phyloP scores from a whole-genome alignment of 208 protist genomes.

The Crithidia expoeki region DNA sequence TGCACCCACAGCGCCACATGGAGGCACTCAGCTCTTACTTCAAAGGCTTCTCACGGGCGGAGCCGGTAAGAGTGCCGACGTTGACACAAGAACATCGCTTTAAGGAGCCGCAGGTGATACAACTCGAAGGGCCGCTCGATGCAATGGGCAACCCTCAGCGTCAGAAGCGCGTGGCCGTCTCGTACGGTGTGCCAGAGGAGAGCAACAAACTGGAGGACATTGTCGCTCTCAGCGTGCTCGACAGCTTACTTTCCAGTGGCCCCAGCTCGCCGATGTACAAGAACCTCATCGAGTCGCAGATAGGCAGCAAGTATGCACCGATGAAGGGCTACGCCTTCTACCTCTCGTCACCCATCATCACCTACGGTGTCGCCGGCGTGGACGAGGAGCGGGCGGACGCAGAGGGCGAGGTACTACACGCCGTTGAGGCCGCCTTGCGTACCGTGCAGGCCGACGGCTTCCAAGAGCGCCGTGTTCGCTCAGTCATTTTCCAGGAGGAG shows the following conservation, averaged over 20 bases:
- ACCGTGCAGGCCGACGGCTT: conserved; percentile 80
- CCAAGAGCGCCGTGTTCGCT: conserved; percentile 75
- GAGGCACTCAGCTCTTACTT: conserved; percentile 75
- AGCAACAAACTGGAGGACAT: conserved; percentile 74
- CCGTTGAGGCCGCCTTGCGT: conserved; percentile 62
- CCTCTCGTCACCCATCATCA: conserved; percentile 82
- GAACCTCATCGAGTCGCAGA: conserved; percentile 87
- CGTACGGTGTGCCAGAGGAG: conserved; percentile 69
- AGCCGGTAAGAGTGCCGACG: conserved; percentile 58
- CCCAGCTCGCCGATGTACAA: conserved; percentile 90
- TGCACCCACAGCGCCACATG: conserved; percentile 79
- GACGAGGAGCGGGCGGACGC: conserved; percentile 63
- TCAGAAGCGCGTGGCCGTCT: conserved; percentile 85
- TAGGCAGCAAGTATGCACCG: conserved; percentile 84
- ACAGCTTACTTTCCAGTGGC: conserved; percentile 82
- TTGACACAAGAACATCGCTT: conserved; percentile 61
- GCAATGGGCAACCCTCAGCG: conserved; percentile 77
- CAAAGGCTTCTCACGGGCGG: conserved; percentile 39
- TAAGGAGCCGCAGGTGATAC: conserved; percentile 41
- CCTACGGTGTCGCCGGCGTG: conserved; percentile 90
- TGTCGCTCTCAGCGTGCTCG: conserved; percentile 82
- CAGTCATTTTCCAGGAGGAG: conserved; percentile 90
- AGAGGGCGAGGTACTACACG: conserved; percentile 67
- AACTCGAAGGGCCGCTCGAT: conserved; percentile 78
- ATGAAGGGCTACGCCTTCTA: conserved; percentile 87